Conservation (phyloP, 2,329 filamentous ascomycete genomes). For the Fusarium verrucosum region DNA sequence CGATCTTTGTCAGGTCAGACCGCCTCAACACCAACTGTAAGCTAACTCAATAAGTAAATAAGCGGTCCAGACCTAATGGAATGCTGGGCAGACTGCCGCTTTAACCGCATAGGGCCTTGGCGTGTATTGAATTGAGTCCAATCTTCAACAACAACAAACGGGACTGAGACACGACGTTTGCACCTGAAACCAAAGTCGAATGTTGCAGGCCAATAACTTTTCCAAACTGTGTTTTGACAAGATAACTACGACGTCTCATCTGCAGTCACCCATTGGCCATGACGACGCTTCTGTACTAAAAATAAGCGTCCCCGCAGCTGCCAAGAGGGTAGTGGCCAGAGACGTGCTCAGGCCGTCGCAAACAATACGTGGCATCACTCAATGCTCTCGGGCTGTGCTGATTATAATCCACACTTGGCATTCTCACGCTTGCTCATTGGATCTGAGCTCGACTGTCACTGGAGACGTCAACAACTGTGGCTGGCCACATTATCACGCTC, state of each 20-base stretch:
- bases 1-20: neutral
- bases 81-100: conserved; percentile 16
- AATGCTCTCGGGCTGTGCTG: conserved; percentile 19
- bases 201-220: neutral
- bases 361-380: conserved; percentile 29
- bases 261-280: neutral
- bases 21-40: too few relatives aligned
- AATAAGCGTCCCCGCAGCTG: conserved; percentile 16
- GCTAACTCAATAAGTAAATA: too few relatives aligned
- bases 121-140: neutral
- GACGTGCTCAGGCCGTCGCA: neutral
- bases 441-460: neutral
- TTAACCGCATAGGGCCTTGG: conserved; percentile 19
- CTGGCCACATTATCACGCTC: too few relatives aligned
- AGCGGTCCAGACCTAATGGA: neutral
- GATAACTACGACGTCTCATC: neutral
- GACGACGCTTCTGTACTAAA: conserved; percentile 13
- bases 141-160: neutral
- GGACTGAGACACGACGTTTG: neutral
- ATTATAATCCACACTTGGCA: conserved; percentile 4
- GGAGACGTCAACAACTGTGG: conserved; percentile 18
- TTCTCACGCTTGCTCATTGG: conserved; percentile 10
- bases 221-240: neutral
- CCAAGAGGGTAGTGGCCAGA: conserved; percentile 11
- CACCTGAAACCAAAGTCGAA: neutral